phyloP scores from a whole-genome alignment of 2,329 filamentous ascomycete species.

The Cordyceps fumosorosea region DNA sequence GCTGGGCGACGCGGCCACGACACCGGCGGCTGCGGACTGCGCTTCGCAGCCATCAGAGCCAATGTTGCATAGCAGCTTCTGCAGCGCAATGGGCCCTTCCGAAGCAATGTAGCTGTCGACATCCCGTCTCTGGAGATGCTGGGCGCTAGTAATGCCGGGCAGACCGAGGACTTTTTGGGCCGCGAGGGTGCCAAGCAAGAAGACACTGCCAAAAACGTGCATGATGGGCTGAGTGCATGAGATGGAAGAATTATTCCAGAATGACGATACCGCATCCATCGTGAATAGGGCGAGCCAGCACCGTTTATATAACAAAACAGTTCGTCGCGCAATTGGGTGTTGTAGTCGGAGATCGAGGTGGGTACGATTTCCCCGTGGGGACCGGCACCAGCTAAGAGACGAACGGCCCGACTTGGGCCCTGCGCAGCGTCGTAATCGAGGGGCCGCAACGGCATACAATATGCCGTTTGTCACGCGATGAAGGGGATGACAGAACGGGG shows the following conservation, averaged over 20 bases:
- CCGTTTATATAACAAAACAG: not conserved
- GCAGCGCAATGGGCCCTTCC: constrained; percentile 45
- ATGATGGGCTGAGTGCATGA: constrained; percentile 32
- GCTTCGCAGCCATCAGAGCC: constrained; percentile 47
- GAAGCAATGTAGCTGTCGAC: constrained; percentile 48
- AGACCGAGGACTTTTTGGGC: constrained; percentile 45
- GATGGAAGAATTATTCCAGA: constrained; percentile 16
- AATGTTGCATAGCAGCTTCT: constrained; percentile 52
- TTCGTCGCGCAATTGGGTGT: not conserved
- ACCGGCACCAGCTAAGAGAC: not conserved
- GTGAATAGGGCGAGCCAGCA: not conserved
- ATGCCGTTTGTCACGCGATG: not conserved
- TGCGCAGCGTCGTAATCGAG: not conserved
- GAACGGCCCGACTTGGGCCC: constrained; percentile 6
- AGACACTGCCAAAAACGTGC: constrained; percentile 42
- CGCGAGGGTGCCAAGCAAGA: constrained; percentile 45
- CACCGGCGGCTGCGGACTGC: constrained; percentile 39
- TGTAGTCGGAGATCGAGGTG: constrained; percentile 1
- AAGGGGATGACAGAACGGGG: not conserved
- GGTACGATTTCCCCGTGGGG: constrained; percentile 7
- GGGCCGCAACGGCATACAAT: not conserved
- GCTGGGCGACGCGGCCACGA: constrained; percentile 52
- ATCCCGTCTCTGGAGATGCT: constrained; percentile 26
- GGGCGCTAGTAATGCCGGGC: constrained; percentile 27
- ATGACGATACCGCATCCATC: not conserved